These are phyloP conservation scores for Aspergillus sclerotialis DNA, from an alignment of 2,329 filamentous ascomycete species.

Conservation along the genomic window DNA sequence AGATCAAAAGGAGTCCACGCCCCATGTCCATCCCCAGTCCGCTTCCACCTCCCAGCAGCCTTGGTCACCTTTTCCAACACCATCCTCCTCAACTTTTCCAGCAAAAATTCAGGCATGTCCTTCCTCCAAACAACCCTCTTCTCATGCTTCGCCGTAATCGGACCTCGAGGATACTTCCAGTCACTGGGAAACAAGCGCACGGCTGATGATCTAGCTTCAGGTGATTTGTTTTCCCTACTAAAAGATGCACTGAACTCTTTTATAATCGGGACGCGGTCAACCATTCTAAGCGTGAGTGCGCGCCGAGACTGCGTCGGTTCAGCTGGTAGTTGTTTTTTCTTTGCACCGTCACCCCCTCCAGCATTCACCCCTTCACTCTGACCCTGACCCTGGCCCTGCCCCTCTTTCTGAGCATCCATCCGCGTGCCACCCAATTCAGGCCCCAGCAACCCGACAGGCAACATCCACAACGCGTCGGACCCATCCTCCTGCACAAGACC, in stretches of 20 bases:
- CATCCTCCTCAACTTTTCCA: slow-evolving; percentile 29
- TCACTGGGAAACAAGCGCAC: slow-evolving; percentile 24
- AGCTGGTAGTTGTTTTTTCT: neutral
- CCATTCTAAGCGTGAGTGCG: slow-evolving; percentile 19
- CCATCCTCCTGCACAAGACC: slow-evolving; percentile 25
- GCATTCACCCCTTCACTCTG: no score
- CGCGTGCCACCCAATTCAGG: slow-evolving; percentile 17
- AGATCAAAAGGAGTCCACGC: slow-evolving; percentile 23
- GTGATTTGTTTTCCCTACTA: neutral
- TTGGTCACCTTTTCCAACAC: slow-evolving; percentile 31
- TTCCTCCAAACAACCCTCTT: slow-evolving; percentile 38
- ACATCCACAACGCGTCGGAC: slow-evolving; percentile 20
- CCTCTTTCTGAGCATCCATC: neutral
- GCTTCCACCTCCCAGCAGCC: slow-evolving; percentile 15
- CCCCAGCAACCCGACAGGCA: slow-evolving; percentile 26
- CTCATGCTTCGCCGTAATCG: slow-evolving; percentile 18
- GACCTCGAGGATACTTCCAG: slow-evolving; percentile 27
- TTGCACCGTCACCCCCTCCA: no score
- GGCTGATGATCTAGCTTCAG: slow-evolving; percentile 10
- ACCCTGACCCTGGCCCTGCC: neutral
- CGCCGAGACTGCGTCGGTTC: slow-evolving; percentile 4
- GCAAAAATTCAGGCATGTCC: slow-evolving; percentile 41
- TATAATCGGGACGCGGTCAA: slow-evolving; percentile 21
- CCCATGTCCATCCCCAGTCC: slow-evolving; percentile 10
- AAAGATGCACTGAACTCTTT: slow-evolving; percentile 12